phyloP scores from a whole-genome alignment of 805 yeast species.

The Torulaspora maleeae region DNA sequence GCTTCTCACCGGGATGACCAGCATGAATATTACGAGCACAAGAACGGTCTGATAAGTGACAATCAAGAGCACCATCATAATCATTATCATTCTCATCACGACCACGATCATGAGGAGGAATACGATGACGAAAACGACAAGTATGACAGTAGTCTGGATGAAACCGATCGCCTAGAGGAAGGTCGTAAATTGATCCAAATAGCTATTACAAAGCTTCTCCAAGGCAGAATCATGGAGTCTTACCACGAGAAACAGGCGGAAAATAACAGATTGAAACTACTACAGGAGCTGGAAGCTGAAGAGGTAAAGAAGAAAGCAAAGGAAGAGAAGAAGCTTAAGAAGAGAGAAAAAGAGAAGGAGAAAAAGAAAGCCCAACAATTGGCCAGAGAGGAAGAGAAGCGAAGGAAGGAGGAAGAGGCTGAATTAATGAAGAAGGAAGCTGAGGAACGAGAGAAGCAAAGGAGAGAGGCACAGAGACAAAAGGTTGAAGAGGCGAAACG shows the following conservation, averaged over 20 bases:
- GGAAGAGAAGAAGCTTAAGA: slow-evolving; percentile 59
- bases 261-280: slow-evolving; percentile 56
- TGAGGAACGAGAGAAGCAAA: slow-evolving; percentile 41
- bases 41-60: slow-evolving; percentile 11
- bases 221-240: slow-evolving; percentile 66
- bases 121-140: slow-evolving; percentile 26
- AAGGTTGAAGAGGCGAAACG: slow-evolving; percentile 40
- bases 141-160: slow-evolving; percentile 42
- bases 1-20: slow-evolving; percentile 11
- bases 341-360: slow-evolving; percentile 66
- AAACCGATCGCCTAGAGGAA: slow-evolving; percentile 67
- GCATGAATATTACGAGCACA: slow-evolving; percentile 14
- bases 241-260: slow-evolving; percentile 78
- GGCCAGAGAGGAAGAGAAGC: slow-evolving; percentile 59
- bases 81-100: slow-evolving; percentile 15
- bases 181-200: slow-evolving; percentile 75
- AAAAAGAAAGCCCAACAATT: slow-evolving; percentile 58
- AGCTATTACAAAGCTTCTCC: slow-evolving; percentile 73
- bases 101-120: slow-evolving; percentile 15
- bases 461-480: slow-evolving; percentile 37
- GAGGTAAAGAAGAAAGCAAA: slow-evolving; percentile 58
- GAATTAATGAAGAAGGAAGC: slow-evolving; percentile 44
- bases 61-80: slow-evolving; percentile 17
- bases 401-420: slow-evolving; percentile 50
- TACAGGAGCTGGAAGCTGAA: slow-evolving; percentile 68